phyloP scores from a whole-genome alignment of 306 rosid species.

The Quercus dentata region DNA sequence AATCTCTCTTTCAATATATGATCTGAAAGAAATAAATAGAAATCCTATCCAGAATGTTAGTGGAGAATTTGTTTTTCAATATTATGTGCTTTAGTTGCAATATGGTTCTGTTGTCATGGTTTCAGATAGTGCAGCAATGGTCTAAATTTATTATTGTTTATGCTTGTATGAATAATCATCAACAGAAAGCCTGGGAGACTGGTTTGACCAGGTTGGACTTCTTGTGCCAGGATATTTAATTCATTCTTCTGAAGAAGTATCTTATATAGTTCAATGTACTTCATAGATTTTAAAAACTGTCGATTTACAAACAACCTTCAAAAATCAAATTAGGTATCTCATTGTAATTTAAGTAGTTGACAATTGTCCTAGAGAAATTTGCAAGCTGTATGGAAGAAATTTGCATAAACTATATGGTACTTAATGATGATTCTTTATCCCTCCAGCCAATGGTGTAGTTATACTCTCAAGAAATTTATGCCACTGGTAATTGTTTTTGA shows the following conservation, averaged over 20 bases:
- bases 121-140: not conserved
- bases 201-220: not conserved
- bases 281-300: not conserved
- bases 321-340: not conserved
- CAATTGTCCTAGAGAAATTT: not conserved
- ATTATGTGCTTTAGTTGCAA: not conserved
- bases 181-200: not conserved
- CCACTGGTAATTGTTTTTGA: not conserved
- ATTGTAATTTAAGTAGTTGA: not conserved
- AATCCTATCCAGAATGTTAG: not conserved
- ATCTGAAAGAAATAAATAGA: not conserved
- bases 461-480: not conserved
- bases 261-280: not conserved
- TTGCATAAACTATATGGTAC: not conserved
- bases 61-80: not conserved
- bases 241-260: too few species aligned
- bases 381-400: not conserved
- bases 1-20: not conserved
- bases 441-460: not conserved
- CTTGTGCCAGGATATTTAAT: not conserved
- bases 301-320: not conserved
- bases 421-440: not conserved
- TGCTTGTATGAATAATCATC: not conserved
- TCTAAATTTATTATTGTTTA: not conserved
- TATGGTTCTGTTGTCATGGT: not conserved